Evolutionary conservation across 768 basidiomycete genomes (phyloP), one percentile per base, ranked within the genome.

Genomic region (Boletus pseudopeckii): DNA sequence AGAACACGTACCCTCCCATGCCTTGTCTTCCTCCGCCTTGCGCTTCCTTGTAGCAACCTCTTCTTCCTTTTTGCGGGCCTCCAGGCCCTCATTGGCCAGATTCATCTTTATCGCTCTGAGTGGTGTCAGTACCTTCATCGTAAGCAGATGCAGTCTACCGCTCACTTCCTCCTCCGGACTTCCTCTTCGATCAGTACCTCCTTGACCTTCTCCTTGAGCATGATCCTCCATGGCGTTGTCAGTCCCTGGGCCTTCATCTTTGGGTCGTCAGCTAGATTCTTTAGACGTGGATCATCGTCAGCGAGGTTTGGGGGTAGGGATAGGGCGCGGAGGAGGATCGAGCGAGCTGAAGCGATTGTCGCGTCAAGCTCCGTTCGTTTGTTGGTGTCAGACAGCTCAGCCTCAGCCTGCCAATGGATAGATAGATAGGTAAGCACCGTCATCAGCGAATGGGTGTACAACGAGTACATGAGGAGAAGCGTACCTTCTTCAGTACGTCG

Each of bases 21-120:
- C 74, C 61, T 85, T 88, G 61, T 95, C 91, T 7, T 94, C 90
- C 61, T 95, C 92, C 1, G 80, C 87, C 72, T 96, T 96, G 50
- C 93, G 80, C 70, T 96, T 96, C 74, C 72, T 84, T 34, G 82
- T 64, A 22, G 77, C 72, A 11, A 88, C 78, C 60, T 94, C 94
- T 53, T 92, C 91, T 48, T 97, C 93, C 67, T 92, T 93, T 77
- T 88, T 90, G 63, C 86, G 80, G n/a, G 94, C 94, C 66, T 96
- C 93, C 5, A 94, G 74, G 4, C 92, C 92, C 69, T 94, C 92
- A 61, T 94, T 94, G 8, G 92, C 92, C 51, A 94, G 71, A 66
- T 92, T 92, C 84, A 92, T 84, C 76, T 93, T 93, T 63, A 92
- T 73, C 1, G 92, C 90, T 65, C 91, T 92, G 58, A 4, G n/a